Base-by-base conservation (phyloP, 441 rosid species). In the Syzygium malaccense region DNA sequence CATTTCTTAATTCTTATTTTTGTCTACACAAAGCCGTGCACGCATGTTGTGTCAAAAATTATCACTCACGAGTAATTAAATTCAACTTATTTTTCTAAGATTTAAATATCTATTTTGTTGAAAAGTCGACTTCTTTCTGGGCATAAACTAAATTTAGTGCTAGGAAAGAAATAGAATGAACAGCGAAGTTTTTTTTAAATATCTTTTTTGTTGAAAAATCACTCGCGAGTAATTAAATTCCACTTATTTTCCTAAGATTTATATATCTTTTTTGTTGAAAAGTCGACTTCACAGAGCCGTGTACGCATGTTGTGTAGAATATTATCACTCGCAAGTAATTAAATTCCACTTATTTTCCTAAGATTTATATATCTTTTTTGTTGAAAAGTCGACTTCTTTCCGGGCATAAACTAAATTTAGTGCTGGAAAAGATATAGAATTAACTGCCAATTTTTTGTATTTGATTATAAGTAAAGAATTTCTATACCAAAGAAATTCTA, bases 91-190 rank as follows among this genome's bases (percentile, higher is more conserved):
- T 64, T 64, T 64, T 12, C 75, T 15, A 19, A 7, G 23, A 64
- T 64, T 30, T 2, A 30, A 64, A 30, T 30, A 30, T 30, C 23
- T 0, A 30, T 30, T 64, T 4, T 64, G 75, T 8, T 64, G 32
- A 17, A 30, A 30, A 19, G 41, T 64, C 75, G 23, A 64, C 12
- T 64, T 64, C 75, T 64, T 30, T 30, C 37, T 15, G 6, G 71
- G 1, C 71, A 7, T 64, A 15, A 7, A 15, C 71, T n/a, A n/a
- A n/a, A 64, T 64, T 30, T 64, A 64, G 20, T 30, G 37, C 20
- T 15, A 4, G 20, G 8, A 0, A 30, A 0, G 0, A 64, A n/a
- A 64, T 7, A 64, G 20, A 64, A 15, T 64, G 0, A 14, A 30
- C 7, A n/a, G 71, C 12, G 11, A 15, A 64, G 20, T 64, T 37